phyloP scores from a whole-genome alignment of 2,329 filamentous ascomycete genomes.

The Colletotrichum truncatum region DNA sequence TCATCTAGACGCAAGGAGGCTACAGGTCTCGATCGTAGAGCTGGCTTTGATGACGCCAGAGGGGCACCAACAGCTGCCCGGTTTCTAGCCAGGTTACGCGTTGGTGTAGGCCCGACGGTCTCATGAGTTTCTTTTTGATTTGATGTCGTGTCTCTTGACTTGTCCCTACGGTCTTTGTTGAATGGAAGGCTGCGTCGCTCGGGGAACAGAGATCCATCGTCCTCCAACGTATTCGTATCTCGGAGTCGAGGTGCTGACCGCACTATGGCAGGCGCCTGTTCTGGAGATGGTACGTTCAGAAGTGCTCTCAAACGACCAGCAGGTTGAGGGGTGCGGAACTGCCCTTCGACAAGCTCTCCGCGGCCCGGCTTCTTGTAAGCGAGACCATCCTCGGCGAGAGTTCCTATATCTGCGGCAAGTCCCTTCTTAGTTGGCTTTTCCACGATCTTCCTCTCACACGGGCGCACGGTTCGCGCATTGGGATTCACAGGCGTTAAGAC shows the following conservation, averaged over 20 bases:
- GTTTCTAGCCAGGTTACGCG: not conserved
- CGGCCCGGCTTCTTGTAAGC: constrained; percentile 32
- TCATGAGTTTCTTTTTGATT: not conserved
- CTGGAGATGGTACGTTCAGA: constrained; percentile 40
- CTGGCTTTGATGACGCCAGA: constrained; percentile 32
- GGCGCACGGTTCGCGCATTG: constrained; percentile 40
- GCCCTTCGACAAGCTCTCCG: constrained; percentile 23
- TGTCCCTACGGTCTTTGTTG: constrained; percentile 36
- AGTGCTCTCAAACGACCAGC: constrained; percentile 44
- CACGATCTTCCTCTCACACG: constrained; percentile 33
- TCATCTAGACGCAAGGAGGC: constrained; percentile 71
- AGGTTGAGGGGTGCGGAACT: constrained; percentile 25
- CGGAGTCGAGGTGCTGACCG: constrained; percentile 36
- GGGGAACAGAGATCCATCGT: constrained; percentile 43
- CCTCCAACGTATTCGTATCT: constrained; percentile 23
- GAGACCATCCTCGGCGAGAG: constrained; percentile 59
- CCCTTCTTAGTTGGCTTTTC: constrained; percentile 33
- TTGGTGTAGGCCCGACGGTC: not conserved
- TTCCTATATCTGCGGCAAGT: constrained; percentile 48
- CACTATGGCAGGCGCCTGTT: constrained; percentile 35
- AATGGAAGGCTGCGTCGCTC: constrained; percentile 54
- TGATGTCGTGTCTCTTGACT: not conserved
- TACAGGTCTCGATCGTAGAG: constrained; percentile 67
- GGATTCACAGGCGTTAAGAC: constrained; percentile 48
- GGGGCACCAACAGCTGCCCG: constrained; percentile 4